Conservation (phyloP, 176 grass and related monocot species). For the Carex kokanica region DNA sequence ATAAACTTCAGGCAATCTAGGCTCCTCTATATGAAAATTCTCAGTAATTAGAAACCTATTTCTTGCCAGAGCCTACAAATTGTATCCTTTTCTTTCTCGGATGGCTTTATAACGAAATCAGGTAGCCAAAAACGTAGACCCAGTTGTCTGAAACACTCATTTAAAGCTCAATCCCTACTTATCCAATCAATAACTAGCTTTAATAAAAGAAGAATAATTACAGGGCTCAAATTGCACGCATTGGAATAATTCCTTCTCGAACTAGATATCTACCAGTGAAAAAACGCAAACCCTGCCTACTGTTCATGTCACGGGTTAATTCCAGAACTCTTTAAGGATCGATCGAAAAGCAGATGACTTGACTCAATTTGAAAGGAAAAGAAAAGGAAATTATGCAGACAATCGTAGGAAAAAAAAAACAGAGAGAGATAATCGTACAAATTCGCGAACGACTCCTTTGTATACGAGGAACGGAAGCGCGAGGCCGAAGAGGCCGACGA, state of each 20-base stretch:
- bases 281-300: no score
- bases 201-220: background rate
- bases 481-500: conserved; percentile 76
- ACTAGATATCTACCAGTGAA: background rate
- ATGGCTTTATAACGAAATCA: background rate
- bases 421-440: conserved; percentile 34
- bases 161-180: background rate
- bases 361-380: background rate
- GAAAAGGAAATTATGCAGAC: background rate
- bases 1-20: background rate
- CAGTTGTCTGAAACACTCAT: background rate
- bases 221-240: background rate
- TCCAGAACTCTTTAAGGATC: background rate
- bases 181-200: background rate
- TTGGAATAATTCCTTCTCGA: background rate
- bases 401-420: background rate
- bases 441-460: conserved; percentile 80
- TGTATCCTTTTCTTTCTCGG: background rate
- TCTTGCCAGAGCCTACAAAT: background rate
- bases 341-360: background rate
- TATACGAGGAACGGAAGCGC: conserved; percentile 70
- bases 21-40: background rate
- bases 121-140: background rate
- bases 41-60: background rate
- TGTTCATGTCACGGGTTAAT: no score